Evolutionary conservation across 1,284 basidiomycete species (phyloP).

Genomic region (Ganoderma lingzhi): DNA sequence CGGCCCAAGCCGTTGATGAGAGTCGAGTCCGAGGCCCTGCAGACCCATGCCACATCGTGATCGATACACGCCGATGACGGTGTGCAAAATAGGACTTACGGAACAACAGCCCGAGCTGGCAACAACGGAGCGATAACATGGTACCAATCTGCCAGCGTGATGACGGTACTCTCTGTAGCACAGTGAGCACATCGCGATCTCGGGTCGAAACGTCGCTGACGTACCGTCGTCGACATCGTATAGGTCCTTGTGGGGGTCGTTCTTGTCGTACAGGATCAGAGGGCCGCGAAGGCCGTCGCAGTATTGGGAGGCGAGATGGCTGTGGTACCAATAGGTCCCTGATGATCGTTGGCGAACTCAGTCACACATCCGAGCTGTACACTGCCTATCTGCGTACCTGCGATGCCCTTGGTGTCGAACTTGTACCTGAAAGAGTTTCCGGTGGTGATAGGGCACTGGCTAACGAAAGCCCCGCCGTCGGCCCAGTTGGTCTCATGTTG

Average conservation of each 20-base stretch:
- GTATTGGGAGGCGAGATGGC: conserved; percentile 37
- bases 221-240: conserved; percentile 56
- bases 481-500: conserved; percentile 41
- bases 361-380: not conserved
- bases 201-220: not conserved
- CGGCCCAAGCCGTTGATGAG: conserved; percentile 61
- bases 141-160: conserved; percentile 42
- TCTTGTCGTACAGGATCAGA: conserved; percentile 51
- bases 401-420: conserved; percentile 28
- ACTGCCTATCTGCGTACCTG: conserved; percentile 36
- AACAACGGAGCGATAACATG: conserved; percentile 29
- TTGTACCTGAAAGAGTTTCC: conserved; percentile 53
- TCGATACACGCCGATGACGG: not conserved
- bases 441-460: conserved; percentile 59
- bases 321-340: conserved; percentile 37
- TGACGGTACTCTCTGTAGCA: conserved; percentile 36
- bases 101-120: conserved; percentile 3
- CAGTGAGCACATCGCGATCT: not conserved
- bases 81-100: conserved; percentile 18
- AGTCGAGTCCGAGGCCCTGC: conserved; percentile 39
- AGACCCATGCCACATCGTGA: not conserved
- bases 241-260: conserved; percentile 47
- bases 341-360: not conserved
- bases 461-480: conserved; percentile 40
- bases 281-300: conserved; percentile 50